Base-by-base conservation (phyloP, 345 rosid species). In the Eucalyptus rudis region DNA sequence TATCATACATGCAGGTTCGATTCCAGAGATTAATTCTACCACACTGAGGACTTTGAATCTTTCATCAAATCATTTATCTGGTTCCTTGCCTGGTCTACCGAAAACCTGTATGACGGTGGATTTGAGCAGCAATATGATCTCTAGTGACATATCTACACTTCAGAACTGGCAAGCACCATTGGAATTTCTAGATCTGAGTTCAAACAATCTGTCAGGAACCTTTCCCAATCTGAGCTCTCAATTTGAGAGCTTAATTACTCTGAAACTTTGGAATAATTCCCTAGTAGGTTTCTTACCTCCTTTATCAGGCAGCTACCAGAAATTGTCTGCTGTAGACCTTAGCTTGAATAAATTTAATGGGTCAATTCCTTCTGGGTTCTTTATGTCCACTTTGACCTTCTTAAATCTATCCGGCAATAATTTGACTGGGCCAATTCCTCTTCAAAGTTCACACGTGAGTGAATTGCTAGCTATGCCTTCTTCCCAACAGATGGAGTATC, bases 361-460 rank as follows among this genome's bases (percentile, higher is more conserved):
- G 87, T 24, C 88, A 33, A 94, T 97, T 91, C 97, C 99, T 16
- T 81, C 58, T 89, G 94, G 91, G 84, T 94, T 96, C 86, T 95
- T 96, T 87, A 80, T 93, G 92, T 96, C 50, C 83, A 89, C 93
- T 88, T 90, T 97, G 94, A 93, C 45, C 66, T 93, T 88, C 91
- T 92, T 97, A 89, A 97, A 97, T 92, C 99, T 97, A 88, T 97
- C 99, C 1, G 88, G 94, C 92, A 97, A 97, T 91, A 94, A 86
- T 87, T 93, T 96, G 71, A 90, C 87, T 4, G 99, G 99, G 86
- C 89, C 96, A 14, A 95, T 97, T 92, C 96, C 96, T 89, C 89
- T 95, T 87, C 94, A 89, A 85, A 90, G 94, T 44, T 93, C 96
- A n/a, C 90, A 31, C 24, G 96, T 92, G n/a, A 94, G 93, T 88